Evolutionary conservation across 805 yeast genomes (phyloP), one percentile per base, ranked within the genome.

Genomic region (Danielozyma ontarioensis): DNA sequence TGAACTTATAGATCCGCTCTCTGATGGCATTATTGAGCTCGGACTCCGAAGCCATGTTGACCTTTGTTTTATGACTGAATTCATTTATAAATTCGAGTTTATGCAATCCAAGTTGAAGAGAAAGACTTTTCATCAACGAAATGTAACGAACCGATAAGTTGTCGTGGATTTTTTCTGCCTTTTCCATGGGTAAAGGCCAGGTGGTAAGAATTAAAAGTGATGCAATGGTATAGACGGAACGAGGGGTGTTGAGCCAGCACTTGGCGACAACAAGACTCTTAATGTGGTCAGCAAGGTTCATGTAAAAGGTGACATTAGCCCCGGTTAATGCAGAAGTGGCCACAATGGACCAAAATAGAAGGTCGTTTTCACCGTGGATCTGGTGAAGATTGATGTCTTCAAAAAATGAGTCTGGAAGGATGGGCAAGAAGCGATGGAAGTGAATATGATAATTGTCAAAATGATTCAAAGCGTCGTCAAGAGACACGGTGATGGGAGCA

Each of bases 181-280:
- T 34, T 21, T 45, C 46, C 18, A 49, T 44, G 4, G 70, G 72
- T 21, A 67, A 50, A 13, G 71, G 69, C 72, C 72, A 67, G 4
- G 70, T 63, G 6, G 71, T 64, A 34, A 67, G 53, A n/a, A 67
- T 53, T 27, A 65, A 47, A 25, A 67, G 53, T 4, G 70, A 55
- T 14, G 61, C 51, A 25, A 67, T 42, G 3, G 61, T 57, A 40
- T 61, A 63, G 13, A 64, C 57, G 8, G 68, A 62, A 41, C 72
- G 54, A 12, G 72, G 72, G n/a, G 72, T 67, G 28, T 53, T 52
- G 32, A 59, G 50, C 72, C 72, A 67, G 47, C 71, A 64, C 36
- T 51, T 55, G 29, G 57, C 56, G 31, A 64, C 69, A 19, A 66
- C 68, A 41, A 66, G 50, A 18, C 49, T 43, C 35, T 62, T 62